These are phyloP conservation scores for Mycena belliarum DNA, from an alignment of 768 basidiomycete genomes.

Conservation along the genomic window DNA sequence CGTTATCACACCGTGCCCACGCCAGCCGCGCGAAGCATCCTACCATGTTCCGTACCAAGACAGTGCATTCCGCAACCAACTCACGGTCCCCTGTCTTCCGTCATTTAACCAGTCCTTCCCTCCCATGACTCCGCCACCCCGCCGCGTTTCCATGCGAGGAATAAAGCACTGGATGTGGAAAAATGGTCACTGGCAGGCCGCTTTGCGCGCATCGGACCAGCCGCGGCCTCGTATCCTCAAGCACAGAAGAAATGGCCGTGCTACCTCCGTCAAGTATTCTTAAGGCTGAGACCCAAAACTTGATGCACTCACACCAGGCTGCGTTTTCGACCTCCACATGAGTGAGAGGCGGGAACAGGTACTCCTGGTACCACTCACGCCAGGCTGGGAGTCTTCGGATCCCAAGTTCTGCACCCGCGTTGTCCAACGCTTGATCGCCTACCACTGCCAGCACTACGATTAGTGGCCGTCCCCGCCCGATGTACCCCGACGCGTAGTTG, in stretches of 20 bases:
- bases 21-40: conserved; percentile 39
- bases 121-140: conserved; percentile 35
- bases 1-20: conserved; percentile 48
- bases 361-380: not conserved
- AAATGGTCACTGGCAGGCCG: conserved; percentile 55
- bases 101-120: conserved; percentile 50
- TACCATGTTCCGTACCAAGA: conserved; percentile 58
- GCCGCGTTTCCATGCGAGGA: conserved; percentile 25
- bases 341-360: not conserved
- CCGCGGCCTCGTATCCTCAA: conserved; percentile 16
- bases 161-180: conserved; percentile 48
- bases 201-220: conserved; percentile 43
- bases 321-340: not conserved
- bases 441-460: not conserved
- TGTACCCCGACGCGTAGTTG: not conserved
- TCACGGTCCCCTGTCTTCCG: conserved; percentile 51
- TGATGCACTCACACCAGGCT: not conserved
- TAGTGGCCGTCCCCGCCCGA: not conserved
- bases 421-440: not conserved
- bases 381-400: not conserved
- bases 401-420: not conserved
- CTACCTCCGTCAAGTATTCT: not conserved
- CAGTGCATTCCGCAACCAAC: conserved; percentile 48
- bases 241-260: conserved; percentile 39
- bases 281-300: not conserved